Evolutionary conservation across 2,329 filamentous ascomycete species (phyloP), one percentile per base, ranked within the genome.

Genomic region (Fusarium decemcellulare): DNA sequence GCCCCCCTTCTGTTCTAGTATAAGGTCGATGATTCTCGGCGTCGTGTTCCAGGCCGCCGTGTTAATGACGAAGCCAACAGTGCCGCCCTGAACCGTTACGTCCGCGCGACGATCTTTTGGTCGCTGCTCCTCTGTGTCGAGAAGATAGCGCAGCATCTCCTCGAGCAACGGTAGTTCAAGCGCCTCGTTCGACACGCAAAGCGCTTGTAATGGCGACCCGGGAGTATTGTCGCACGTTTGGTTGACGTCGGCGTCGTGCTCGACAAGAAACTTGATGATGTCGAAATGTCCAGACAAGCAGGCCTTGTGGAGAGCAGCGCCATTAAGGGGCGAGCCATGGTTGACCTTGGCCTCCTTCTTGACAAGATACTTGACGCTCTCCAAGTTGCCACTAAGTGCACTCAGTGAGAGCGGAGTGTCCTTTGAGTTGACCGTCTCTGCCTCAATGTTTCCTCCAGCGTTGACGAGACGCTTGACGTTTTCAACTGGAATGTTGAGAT

Each of bases 71-170:
- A 37, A 46, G 0, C 57, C 43, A 8, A 27, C 18, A 2, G 27
- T 0, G 3, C 61, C 57, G n/a, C 34, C 57, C 12, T 42, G 44
- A 0, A 14, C 2, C 0, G 47, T 50, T 0, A 53, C 4, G 2
- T 61, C 57, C 1, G 39, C 39, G 14, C 52, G 57, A 40, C 36
- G 18, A 10, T 18, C 52, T n/a, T 23, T 43, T 1, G 27, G 37
- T 15, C 51, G 12, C 4, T 7, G 32, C 2, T 37, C 36, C 7
- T 39, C 43, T 4, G 36, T 36, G 0, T 42, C 37, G 16, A 61
- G 18, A 8, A 61, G 52, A 30, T 57, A 61, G 6, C 36, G 52
- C 30, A 57, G 4, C 37, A 61, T 51, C 9, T 36, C 23, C 12
- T 61, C 52, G 12, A 15, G 8, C 18, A 18, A 16, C 5, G 48